Evolutionary conservation across 139 green algal genomes (phyloP).

Genomic region (Coelastrella sp.): DNA sequence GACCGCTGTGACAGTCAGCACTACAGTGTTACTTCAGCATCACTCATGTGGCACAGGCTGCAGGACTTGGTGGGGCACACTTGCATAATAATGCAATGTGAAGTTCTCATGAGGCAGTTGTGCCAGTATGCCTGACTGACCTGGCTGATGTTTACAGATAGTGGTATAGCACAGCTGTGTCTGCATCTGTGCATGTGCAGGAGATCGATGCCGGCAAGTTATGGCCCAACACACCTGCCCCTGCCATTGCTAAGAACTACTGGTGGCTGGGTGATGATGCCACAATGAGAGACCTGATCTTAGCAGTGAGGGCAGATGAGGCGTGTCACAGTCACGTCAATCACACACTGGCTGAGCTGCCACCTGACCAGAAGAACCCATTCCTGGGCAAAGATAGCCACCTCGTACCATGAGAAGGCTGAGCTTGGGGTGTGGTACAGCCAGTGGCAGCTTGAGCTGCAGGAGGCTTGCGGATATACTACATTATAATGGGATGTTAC

Average conservation of each 20-base stretch:
- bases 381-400: conserved; percentile 57
- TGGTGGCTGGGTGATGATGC: conserved; percentile 71
- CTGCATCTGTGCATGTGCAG: neutral
- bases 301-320: conserved; percentile 93
- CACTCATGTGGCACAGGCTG: too few species aligned
- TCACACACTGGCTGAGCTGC: conserved; percentile 80
- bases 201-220: conserved; percentile 82
- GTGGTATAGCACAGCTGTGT: too few species aligned
- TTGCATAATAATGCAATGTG: too few species aligned
- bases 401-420: neutral
- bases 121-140: too few species aligned
- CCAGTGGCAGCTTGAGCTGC: too few species aligned
- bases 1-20: too few species aligned
- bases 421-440: neutral
- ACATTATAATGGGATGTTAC: too few species aligned
- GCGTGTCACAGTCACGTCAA: conserved; percentile 93
- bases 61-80: too few species aligned
- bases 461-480: too few species aligned
- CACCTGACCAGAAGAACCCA: conserved; percentile 71
- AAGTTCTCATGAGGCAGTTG: too few species aligned
- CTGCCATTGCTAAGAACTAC: conserved; percentile 78
- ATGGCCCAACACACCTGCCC: conserved; percentile 75
- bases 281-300: conserved; percentile 86
- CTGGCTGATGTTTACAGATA: neutral
- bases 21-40: too few species aligned